Evolutionary conservation across 345 rosid species (phyloP).

Genomic region (Excoecaria agallocha): DNA sequence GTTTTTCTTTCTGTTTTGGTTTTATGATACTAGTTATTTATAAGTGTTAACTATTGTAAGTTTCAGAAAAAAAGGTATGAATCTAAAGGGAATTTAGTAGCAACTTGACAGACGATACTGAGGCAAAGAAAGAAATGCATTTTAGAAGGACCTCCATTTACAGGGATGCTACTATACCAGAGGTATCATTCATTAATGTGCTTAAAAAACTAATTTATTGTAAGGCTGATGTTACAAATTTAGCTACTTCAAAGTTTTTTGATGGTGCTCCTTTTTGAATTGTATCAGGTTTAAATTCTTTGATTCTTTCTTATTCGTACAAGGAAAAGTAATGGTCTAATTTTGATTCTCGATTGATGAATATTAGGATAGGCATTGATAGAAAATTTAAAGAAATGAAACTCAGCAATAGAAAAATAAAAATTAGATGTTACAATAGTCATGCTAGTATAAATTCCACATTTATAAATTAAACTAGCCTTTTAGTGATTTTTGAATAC

Average conservation of each 20-base stretch:
- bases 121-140: constrained; percentile 44
- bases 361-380: too few relatives aligned
- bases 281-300: not conserved
- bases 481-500: too few relatives aligned
- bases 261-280: constrained; percentile 23
- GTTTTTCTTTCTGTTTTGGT: not conserved
- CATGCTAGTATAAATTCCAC: too few relatives aligned
- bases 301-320: not conserved
- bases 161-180: constrained; percentile 46
- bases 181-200: constrained; percentile 77
- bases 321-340: not conserved
- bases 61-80: constrained; percentile 38
- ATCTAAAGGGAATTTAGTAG: not conserved
- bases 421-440: too few relatives aligned
- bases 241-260: constrained; percentile 16
- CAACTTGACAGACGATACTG: constrained; percentile 8
- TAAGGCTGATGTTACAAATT: not conserved
- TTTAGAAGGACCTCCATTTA: constrained; percentile 52
- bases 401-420: too few relatives aligned
- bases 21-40: not conserved
- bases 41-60: not conserved
- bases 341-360: not conserved
- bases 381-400: too few relatives aligned
- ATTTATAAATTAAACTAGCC: too few relatives aligned
- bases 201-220: constrained; percentile 36